phyloP scores from a whole-genome alignment of 805 yeast genomes.

The Saccharomycopsis capsularis region DNA sequence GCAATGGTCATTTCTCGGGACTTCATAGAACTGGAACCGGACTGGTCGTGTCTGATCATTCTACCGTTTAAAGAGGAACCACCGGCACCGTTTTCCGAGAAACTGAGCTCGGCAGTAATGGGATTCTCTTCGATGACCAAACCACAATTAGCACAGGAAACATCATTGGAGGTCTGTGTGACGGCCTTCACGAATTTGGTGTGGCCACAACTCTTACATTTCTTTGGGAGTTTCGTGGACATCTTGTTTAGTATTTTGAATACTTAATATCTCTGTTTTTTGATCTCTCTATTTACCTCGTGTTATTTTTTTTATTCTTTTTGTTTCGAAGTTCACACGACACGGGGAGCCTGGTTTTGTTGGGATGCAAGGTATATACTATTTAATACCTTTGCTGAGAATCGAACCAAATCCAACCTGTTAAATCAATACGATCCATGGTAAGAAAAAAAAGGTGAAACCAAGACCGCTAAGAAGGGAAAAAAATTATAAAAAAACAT shows the following conservation, averaged over 20 bases:
- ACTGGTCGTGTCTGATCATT: constrained; percentile 75
- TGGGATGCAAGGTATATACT: too few relatives aligned
- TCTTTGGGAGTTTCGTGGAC: constrained; percentile 1
- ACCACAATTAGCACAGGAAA: constrained; percentile 81
- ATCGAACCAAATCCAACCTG: too few relatives aligned
- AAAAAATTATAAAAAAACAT: too few relatives aligned
- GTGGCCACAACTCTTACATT: constrained; percentile 45
- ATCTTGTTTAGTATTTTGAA: neutral
- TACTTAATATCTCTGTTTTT: neutral
- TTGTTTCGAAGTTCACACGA: too few relatives aligned
- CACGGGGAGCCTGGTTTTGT: too few relatives aligned
- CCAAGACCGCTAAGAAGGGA: too few relatives aligned
- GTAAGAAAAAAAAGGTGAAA: too few relatives aligned
- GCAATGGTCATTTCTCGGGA: constrained; percentile 83
- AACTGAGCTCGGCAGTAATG: constrained; percentile 90
- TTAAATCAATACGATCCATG: too few relatives aligned
- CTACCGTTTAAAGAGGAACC: constrained; percentile 96
- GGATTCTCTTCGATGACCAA: constrained; percentile 85
- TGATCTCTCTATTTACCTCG: neutral
- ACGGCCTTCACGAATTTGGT: constrained; percentile 47
- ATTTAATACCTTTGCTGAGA: too few relatives aligned
- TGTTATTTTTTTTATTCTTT: too few relatives aligned
- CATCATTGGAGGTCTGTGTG: constrained; percentile 59
- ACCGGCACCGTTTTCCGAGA: constrained; percentile 87
- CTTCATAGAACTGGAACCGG: constrained; percentile 67